These are phyloP conservation scores for Climacium dendroides DNA, from an alignment of 225 moss, liverwort and hornwort species.

Conservation along the genomic window DNA sequence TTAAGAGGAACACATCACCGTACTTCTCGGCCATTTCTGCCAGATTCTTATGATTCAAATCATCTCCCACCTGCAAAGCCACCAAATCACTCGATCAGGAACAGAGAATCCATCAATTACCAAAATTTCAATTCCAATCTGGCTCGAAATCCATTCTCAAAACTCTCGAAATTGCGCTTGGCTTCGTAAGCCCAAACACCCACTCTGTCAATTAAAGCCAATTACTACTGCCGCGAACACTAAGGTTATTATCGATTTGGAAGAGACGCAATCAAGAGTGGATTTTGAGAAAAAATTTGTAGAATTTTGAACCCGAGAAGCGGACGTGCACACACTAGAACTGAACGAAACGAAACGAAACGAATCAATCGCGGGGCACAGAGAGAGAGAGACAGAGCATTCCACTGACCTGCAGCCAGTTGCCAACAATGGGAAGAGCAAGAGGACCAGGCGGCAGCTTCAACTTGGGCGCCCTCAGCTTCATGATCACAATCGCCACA, in stretches of 20 bases:
- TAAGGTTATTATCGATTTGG: background rate
- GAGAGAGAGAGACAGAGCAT: background rate
- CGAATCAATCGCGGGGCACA: background rate
- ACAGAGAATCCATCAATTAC: background rate
- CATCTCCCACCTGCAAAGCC: slow-evolving; percentile 28
- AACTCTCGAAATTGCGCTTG: background rate
- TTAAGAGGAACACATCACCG: slow-evolving; percentile 39
- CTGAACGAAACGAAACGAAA: background rate
- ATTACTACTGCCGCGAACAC: background rate
- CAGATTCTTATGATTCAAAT: slow-evolving; percentile 43
- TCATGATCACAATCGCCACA: slow-evolving; percentile 19
- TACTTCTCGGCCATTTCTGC: slow-evolving; percentile 37
- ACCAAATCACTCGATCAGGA: background rate
- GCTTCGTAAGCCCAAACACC: background rate
- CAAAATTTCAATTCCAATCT: background rate
- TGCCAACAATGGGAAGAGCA: slow-evolving; percentile 44
- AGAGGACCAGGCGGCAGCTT: slow-evolving; percentile 50
- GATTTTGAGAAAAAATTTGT: no score
- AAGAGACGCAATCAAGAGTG: background rate
- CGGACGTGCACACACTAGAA: background rate
- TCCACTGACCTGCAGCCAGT: slow-evolving; percentile 46
- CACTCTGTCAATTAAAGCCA: background rate
- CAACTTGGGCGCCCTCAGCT: slow-evolving; percentile 30
- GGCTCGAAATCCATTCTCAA: background rate
- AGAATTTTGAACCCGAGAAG: background rate